These are phyloP conservation scores for Sordariomycetes sp. DNA, from an alignment of 2,329 filamentous ascomycete genomes.

Conservation along the genomic window DNA sequence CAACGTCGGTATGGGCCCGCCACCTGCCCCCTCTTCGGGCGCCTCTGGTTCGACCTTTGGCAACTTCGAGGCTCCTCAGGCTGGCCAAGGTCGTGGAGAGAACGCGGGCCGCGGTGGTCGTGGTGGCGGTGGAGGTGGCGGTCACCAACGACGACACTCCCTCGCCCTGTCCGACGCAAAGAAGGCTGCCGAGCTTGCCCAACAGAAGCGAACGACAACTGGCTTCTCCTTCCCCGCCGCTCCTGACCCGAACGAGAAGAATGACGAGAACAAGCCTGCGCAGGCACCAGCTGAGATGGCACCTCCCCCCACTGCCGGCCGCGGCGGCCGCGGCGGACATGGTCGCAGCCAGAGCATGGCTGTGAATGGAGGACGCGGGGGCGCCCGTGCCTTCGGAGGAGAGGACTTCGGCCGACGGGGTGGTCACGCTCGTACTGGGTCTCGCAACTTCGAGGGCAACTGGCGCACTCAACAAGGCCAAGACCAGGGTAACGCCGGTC, in stretches of 20 bases:
- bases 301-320: constrained; percentile 32
- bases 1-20: constrained; percentile 80
- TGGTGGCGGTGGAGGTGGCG: constrained; percentile 56
- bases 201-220: constrained; percentile 90
- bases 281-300: constrained; percentile 21
- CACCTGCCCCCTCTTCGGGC: constrained; percentile 86
- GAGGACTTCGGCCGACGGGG: constrained; percentile 68
- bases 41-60: constrained; percentile 71
- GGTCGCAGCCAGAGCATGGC: constrained; percentile 89
- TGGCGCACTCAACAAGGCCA: constrained; percentile 79
- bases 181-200: constrained; percentile 91
- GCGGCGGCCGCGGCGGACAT: constrained; percentile 51
- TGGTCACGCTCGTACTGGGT: constrained; percentile 73
- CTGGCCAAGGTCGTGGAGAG: constrained; percentile 14
- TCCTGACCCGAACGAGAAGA: constrained; percentile 51
- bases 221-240: constrained; percentile 93
- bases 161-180: constrained; percentile 91
- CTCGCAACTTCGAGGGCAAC: constrained; percentile 95
- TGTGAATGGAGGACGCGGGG: constrained; percentile 60
- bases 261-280: constrained; percentile 33
- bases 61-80: constrained; percentile 58
- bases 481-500: constrained; percentile 42
- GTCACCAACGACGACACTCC: constrained; percentile 90
- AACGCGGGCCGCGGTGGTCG: constrained; percentile 55
- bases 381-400: constrained; percentile 52